These are phyloP conservation scores for Rhexocercosporidium sp. DNA, from an alignment of 2,329 filamentous ascomycete species.

Conservation along the genomic window DNA sequence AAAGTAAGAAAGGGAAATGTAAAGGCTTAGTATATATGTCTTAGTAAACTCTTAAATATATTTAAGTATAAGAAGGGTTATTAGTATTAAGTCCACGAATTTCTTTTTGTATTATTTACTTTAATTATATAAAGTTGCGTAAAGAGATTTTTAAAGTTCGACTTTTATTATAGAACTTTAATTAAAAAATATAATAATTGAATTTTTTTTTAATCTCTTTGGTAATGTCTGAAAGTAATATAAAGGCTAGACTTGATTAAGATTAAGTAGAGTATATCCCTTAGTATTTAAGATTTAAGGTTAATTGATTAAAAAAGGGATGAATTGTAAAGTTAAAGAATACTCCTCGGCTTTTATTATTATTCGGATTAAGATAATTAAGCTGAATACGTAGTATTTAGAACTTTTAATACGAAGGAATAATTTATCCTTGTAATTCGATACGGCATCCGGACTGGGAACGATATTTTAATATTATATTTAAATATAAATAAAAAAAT, in stretches of 20 bases:
- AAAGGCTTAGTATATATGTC: too few species aligned
- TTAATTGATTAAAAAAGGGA: background rate
- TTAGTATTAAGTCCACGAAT: background rate
- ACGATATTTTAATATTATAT: background rate
- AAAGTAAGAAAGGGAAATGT: too few species aligned
- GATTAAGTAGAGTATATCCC: background rate
- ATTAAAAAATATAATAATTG: background rate
- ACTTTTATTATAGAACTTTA: background rate
- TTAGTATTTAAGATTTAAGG: background rate
- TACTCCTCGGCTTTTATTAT: background rate
- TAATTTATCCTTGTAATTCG: background rate
- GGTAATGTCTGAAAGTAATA: background rate
- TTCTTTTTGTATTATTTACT: background rate
- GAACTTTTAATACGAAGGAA: background rate
- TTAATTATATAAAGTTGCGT: too few species aligned
- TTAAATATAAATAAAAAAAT: background rate
- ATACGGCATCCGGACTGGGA: background rate
- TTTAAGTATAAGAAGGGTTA: too few species aligned
- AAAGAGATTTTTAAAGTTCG: background rate
- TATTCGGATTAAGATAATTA: background rate
- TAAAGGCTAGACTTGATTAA: background rate
- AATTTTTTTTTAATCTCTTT: background rate
- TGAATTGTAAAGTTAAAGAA: background rate
- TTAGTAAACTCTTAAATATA: too few species aligned
- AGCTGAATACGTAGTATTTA: background rate